Evolutionary conservation across 2,329 filamentous ascomycete species (phyloP).

Genomic region (Aspergillus sp.): DNA sequence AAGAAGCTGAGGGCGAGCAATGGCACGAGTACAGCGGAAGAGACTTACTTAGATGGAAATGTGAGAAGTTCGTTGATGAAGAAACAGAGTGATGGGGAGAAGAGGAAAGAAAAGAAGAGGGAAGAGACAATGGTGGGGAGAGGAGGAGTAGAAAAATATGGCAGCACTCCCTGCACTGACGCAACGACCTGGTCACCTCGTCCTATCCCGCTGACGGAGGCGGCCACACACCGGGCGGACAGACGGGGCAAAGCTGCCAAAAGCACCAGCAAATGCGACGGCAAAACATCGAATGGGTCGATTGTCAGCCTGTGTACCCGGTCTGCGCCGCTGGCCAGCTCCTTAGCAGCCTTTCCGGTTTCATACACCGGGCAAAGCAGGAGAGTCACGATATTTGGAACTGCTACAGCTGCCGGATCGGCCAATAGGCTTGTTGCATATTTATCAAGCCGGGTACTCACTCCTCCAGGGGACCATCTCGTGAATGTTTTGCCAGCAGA

Average conservation of each 20-base stretch:
- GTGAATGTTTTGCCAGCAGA: constrained; percentile 35
- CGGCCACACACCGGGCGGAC: constrained; percentile 34
- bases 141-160: constrained; percentile 35
- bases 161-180: constrained; percentile 33
- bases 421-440: constrained; percentile 33
- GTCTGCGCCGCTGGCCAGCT: constrained; percentile 36
- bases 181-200: constrained; percentile 39
- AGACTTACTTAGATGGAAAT: constrained; percentile 21
- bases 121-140: constrained; percentile 31
- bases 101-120: constrained; percentile 24
- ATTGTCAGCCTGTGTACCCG: constrained; percentile 31
- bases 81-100: constrained; percentile 19
- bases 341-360: constrained; percentile 43
- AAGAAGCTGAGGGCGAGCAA: constrained; percentile 8
- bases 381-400: constrained; percentile 41
- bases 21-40: constrained; percentile 7
- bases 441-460: constrained; percentile 27
- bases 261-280: constrained; percentile 21
- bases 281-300: constrained; percentile 19
- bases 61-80: constrained; percentile 5
- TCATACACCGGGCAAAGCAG: constrained; percentile 51
- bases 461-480: constrained; percentile 28
- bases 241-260: constrained; percentile 32
- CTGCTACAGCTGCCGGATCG: constrained; percentile 28
- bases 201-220: not conserved